These are phyloP conservation scores for Bremia lactucae DNA, from an alignment of 352 stramenopile species.

Conservation along the genomic window DNA sequence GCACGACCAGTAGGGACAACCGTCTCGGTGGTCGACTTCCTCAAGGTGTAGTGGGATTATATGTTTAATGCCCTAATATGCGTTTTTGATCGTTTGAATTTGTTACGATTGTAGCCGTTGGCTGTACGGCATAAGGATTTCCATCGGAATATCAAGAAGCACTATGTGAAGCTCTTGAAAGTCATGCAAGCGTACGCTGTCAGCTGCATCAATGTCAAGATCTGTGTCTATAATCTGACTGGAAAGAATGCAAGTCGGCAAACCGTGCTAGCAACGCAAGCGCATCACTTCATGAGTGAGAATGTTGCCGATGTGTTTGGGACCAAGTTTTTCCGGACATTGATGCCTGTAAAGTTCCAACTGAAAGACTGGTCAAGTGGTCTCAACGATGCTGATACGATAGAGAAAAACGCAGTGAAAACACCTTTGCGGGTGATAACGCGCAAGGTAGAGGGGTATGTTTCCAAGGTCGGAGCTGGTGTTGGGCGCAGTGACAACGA, in stretches of 20 bases:
- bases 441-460: slow-evolving; percentile 47
- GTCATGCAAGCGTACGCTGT: slow-evolving; percentile 83
- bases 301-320: slow-evolving; percentile 88
- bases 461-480: slow-evolving; percentile 58
- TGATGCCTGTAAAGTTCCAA: too few species aligned
- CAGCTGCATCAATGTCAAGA: slow-evolving; percentile 44
- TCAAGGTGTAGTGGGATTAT: slow-evolving; percentile 39
- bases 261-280: slow-evolving; percentile 56
- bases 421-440: slow-evolving; percentile 53
- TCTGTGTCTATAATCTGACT: slow-evolving; percentile 43
- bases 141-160: slow-evolving; percentile 86
- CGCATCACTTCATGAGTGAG: slow-evolving; percentile 52
- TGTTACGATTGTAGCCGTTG: slow-evolving; percentile 60
- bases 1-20: slow-evolving; percentile 87
- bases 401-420: too few species aligned
- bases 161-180: slow-evolving; percentile 88
- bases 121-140: slow-evolving; percentile 91
- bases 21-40: slow-evolving; percentile 87
- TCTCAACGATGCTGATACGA: too few species aligned
- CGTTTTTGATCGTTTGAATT: too few species aligned
- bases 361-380: too few species aligned
- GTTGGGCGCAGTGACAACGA: slow-evolving; percentile 80
- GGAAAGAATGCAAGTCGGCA: slow-evolving; percentile 40
- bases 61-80: too few species aligned
- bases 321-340: slow-evolving; percentile 90